Evolutionary conservation across 148 eudicot genomes (phyloP), one percentile per base, ranked within the genome.

Genomic region (Vaccinium corymbosum): DNA sequence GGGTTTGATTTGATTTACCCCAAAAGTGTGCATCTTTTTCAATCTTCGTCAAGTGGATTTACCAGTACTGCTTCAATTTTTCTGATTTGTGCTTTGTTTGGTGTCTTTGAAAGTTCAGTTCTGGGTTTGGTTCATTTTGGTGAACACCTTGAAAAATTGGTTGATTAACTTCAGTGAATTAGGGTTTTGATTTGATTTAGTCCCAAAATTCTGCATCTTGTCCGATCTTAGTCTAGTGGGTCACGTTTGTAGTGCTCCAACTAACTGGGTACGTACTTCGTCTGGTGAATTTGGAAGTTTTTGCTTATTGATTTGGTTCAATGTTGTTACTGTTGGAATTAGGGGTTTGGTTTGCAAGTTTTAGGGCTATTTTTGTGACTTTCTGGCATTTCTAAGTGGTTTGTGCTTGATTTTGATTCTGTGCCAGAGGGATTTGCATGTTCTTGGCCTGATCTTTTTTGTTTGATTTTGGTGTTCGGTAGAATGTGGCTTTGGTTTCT

Each of bases 21-120:
- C 84, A 66, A 20, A 82, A 66, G 72, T 25, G 72, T 66, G 72
- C 72, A 27, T 66, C 72, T 3, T 66, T 66, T 66, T 66, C 14
- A 35, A 66, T 27, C 72, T 66, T 25, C 4, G 32, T 66, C 72
- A 66, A 66, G 72, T 27, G 15, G 38, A 14, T 25, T 66, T 10
- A 25, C 72, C 25, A 11, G 15, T 12, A 25, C 1, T 66, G 16
- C 72, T 66, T 66, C 72, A 66, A 66, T 25, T 11, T 25, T 25
- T 66, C 72, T 25, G 15, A 64, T 64, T 64, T 22, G 29, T 64
- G 29, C 29, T 64, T 64, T 64, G 1, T 64, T 64, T 64, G 12
- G 12, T 22, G 71, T 22, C 29, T 64, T 64, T 29, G 73, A 29
- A 68, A 68, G 38, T 68, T 68, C 29, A 68, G 17, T 68, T 3